A percentile compares a stretch with the other conserved stretches of the same genome.
These are phyloP conservation scores for Boletus tylopilopsis DNA, from an alignment of 768 basidiomycete genomes.

Conservation along the genomic window DNA sequence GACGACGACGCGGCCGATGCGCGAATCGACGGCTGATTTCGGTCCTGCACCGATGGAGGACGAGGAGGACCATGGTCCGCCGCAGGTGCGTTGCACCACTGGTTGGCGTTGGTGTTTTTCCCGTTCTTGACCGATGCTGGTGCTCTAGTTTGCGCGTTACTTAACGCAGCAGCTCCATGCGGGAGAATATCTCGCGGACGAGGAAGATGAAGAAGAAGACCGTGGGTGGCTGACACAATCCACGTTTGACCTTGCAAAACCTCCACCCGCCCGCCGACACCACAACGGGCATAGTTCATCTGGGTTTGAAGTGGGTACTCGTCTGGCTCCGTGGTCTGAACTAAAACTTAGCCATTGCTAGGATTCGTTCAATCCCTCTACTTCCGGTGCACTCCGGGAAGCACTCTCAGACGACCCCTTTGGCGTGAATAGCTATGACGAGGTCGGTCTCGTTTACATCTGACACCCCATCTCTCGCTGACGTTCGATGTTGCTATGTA, in stretches of 20 bases:
- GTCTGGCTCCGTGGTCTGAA: neutral
- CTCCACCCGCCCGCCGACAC: constrained; percentile 46
- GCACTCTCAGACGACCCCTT: constrained; percentile 49
- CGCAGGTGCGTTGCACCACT: constrained; percentile 35
- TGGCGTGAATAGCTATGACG: constrained; percentile 41
- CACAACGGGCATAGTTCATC: constrained; percentile 45
- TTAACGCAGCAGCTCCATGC: constrained; percentile 70
- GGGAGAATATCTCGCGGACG: constrained; percentile 54
- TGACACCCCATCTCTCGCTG: neutral
- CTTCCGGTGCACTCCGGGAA: constrained; percentile 29
- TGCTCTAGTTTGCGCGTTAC: constrained; percentile 71
- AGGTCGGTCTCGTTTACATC: constrained; percentile 35
- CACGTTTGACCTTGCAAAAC: constrained; percentile 55
- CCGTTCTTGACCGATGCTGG: neutral
- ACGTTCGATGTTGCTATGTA: constrained; percentile 10
- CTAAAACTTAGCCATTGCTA: constrained; percentile 17
- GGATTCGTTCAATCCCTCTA: constrained; percentile 51
- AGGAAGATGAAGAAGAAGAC: constrained; percentile 62
- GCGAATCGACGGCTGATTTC: constrained; percentile 63
- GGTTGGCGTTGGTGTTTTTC: neutral
- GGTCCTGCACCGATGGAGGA: constrained; percentile 50
- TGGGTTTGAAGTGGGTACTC: constrained; percentile 53
- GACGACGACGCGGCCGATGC: constrained; percentile 37
- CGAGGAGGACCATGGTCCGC: constrained; percentile 42
- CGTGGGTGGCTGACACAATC: constrained; percentile 80